Base-by-base conservation (phyloP, 306 rosid genomes). In the Gillenia trifoliata region DNA sequence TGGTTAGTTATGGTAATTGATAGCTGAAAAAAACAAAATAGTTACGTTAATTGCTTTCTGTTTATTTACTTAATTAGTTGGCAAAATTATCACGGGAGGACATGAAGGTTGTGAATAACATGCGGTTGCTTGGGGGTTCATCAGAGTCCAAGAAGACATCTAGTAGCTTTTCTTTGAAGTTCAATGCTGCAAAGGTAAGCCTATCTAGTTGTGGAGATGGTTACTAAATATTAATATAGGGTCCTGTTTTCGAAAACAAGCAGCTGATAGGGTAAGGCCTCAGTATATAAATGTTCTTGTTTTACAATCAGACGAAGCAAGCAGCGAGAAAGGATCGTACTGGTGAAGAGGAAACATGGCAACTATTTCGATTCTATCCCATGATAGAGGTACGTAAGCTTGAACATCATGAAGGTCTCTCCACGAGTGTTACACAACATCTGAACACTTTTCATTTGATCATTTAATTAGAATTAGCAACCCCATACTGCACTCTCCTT, bases 301-400 rank as follows among this genome's bases (percentile, higher is more conserved):
- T 50, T n/a, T 55, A 59, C 67, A 36, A 72, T 75, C 88, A 94
- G 98, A 83, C 85, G 64, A 88, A 85, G 47, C 86, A 89, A 17
- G 97, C 95, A 50, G 82, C 93, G 19, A 88, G 98, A 71, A 91
- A 88, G 78, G 96, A 94, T 77, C 93, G 97, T 34, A 65, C 77
- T 54, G 88, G 82, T 12, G 97, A 89, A 72, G 91, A 85, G 75
- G 97, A 94, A 90, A 81, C 95, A 16, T 94, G 97, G 98, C 94
- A 90, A 72, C 79, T 94, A 33, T 88, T 80, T 73, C 88, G 98
- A 73, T 94, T 94, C 88, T 94, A 77, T 77, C 98, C 98, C 73
- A 45, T 94, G 83, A 0, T 94, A 75, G 98, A 94, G 98, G 98
- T 91, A 81, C 15, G 74, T 86, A 80, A 11, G 77, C 66, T 74